These are phyloP conservation scores for Papiliotrema terrestris DNA, from an alignment of 1,284 basidiomycete species.

Conservation along the genomic window DNA sequence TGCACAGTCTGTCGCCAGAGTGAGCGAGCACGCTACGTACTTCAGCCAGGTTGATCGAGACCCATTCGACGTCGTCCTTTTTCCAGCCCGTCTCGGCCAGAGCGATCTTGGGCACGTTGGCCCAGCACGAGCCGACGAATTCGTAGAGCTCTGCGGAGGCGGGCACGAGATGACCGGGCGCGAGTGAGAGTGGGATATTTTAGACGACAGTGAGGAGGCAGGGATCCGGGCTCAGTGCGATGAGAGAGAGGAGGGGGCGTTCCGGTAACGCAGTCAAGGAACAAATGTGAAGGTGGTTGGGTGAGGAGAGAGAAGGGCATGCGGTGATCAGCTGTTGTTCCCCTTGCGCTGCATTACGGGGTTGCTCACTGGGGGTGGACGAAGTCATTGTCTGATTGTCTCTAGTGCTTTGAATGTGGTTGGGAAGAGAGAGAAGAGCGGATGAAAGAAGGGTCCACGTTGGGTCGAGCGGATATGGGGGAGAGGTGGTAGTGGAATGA, in stretches of 20 bases:
- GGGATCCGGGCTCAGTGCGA: too few species aligned
- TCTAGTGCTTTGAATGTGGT: too few species aligned
- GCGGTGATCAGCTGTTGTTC: too few species aligned
- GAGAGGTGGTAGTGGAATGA: neutral
- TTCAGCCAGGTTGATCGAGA: slow-evolving; percentile 34
- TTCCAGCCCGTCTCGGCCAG: slow-evolving; percentile 37
- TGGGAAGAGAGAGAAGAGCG: neutral
- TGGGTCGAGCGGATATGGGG: neutral
- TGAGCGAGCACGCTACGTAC: slow-evolving; percentile 10
- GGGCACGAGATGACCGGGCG: neutral
- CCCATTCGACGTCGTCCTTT: slow-evolving; percentile 30
- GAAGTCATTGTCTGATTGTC: too few species aligned
- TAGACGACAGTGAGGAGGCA: neutral
- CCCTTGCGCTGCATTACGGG: too few species aligned
- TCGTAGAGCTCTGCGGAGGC: slow-evolving; percentile 33
- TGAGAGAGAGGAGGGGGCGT: neutral
- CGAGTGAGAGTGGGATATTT: neutral
- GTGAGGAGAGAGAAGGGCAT: too few species aligned
- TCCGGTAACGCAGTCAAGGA: neutral
- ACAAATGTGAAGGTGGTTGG: neutral
- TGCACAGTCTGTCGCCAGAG: too few species aligned
- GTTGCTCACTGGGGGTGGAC: too few species aligned
- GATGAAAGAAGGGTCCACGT: neutral
- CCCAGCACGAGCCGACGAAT: slow-evolving; percentile 40
- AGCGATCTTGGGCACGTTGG: slow-evolving; percentile 43